These are phyloP conservation scores for Asterophora lycoperdoides DNA, from an alignment of 768 basidiomycete species.

Conservation along the genomic window DNA sequence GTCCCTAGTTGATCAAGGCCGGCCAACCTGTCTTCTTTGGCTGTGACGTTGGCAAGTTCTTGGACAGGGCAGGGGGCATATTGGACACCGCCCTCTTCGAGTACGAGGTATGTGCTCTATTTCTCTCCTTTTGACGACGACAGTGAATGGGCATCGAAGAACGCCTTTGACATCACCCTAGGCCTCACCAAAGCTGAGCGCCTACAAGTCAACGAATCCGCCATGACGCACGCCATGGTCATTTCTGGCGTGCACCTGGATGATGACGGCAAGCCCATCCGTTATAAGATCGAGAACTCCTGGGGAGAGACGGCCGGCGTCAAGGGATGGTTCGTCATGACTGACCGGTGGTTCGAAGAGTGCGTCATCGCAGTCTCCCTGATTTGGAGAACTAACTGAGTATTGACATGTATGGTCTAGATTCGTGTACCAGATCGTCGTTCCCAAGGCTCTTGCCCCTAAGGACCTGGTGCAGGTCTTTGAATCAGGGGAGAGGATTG, in stretches of 20 bases:
- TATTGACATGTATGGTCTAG: slow-evolving; percentile 28
- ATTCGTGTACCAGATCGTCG: slow-evolving; percentile 91
- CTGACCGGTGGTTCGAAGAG: slow-evolving; percentile 89
- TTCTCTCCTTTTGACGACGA: neutral
- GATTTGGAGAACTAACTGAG: slow-evolving; percentile 1
- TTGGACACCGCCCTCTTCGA: slow-evolving; percentile 85
- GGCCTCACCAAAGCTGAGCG: slow-evolving; percentile 83
- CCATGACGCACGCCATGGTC: slow-evolving; percentile 97
- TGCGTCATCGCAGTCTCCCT: slow-evolving; percentile 35
- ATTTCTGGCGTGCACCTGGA: slow-evolving; percentile 92
- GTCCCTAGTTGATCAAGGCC: slow-evolving; percentile 65
- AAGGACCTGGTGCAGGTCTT: slow-evolving; percentile 79
- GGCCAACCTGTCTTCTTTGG: slow-evolving; percentile 93
- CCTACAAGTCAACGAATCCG: slow-evolving; percentile 73
- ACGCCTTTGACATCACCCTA: slow-evolving; percentile 78
- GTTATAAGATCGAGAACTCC: slow-evolving; percentile 97
- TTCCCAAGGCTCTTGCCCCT: slow-evolving; percentile 74
- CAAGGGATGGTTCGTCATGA: slow-evolving; percentile 92
- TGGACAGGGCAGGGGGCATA: slow-evolving; percentile 64
- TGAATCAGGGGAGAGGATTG: slow-evolving; percentile 58
- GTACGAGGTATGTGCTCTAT: slow-evolving; percentile 54
- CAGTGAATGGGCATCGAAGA: slow-evolving; percentile 33
- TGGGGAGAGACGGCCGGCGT: slow-evolving; percentile 80
- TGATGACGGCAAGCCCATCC: slow-evolving; percentile 61
- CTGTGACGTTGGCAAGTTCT: slow-evolving; percentile 91